These are phyloP conservation scores for Tilletia setariae DNA, from an alignment of 1,284 basidiomycete species.

Conservation along the genomic window DNA sequence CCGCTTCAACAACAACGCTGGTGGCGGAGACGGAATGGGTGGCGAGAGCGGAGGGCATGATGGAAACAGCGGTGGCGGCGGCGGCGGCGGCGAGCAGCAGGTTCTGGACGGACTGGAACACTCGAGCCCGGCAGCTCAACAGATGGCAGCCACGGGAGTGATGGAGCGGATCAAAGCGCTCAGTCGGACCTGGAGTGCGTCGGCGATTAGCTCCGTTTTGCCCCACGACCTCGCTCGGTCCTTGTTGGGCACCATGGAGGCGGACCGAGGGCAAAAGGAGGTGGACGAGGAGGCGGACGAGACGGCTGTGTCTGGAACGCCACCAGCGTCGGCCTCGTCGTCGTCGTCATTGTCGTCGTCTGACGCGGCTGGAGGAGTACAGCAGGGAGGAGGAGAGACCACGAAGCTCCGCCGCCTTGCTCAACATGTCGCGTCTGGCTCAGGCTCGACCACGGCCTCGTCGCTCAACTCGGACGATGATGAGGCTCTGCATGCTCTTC, in stretches of 20 bases:
- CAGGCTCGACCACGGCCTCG: slow-evolving; percentile 1
- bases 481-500: slow-evolving; percentile 21
- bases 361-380: no score
- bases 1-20: neutral
- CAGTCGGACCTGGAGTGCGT: slow-evolving; percentile 8
- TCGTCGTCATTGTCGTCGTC: neutral
- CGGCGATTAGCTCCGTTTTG: slow-evolving; percentile 9
- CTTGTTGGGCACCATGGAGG: neutral
- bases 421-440: neutral
- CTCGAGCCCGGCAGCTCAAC: neutral
- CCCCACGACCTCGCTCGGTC: slow-evolving; percentile 11
- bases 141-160: neutral
- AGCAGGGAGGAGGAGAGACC: no score
- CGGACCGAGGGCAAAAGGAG: neutral
- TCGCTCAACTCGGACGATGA: slow-evolving; percentile 8
- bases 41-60: no score
- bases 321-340: neutral
- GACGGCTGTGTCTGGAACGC: no score
- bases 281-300: neutral
- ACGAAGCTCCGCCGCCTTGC: no score
- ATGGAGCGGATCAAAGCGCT: slow-evolving; percentile 16
- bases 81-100: no score
- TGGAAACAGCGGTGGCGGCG: no score
- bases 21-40: no score
- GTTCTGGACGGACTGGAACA: neutral